These are phyloP conservation scores for Talaromyces sp. DNA, from an alignment of 2,329 filamentous ascomycete species.

Conservation along the genomic window DNA sequence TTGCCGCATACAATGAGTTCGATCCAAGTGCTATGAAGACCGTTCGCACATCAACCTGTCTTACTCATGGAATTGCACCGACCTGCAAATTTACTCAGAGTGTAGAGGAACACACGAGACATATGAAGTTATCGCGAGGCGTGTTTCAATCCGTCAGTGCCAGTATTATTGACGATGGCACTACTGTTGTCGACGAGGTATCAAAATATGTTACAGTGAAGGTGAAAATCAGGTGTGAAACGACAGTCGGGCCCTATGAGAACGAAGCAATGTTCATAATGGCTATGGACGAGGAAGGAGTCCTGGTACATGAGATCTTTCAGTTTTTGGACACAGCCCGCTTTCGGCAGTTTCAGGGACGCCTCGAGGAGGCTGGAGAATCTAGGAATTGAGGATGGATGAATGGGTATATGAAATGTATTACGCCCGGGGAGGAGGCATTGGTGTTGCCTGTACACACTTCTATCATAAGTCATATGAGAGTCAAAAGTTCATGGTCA, in stretches of 20 bases:
- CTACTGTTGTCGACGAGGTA: background rate
- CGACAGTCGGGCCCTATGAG: background rate
- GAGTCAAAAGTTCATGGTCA: no score
- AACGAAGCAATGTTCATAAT: background rate
- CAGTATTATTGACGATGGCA: background rate
- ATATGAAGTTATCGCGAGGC: background rate
- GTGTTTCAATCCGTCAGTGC: background rate
- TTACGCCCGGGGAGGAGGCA: background rate
- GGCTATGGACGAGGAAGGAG: background rate
- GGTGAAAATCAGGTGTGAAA: background rate
- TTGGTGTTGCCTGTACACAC: background rate
- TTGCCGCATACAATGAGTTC: background rate
- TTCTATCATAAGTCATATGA: background rate
- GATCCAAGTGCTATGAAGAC: background rate
- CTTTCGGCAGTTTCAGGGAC: background rate
- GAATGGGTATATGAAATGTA: background rate
- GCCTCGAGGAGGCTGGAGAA: background rate
- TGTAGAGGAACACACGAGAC: background rate
- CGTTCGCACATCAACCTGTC: background rate
- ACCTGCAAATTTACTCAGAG: background rate
- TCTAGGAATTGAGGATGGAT: background rate
- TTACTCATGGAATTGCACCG: background rate
- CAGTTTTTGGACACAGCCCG: background rate
- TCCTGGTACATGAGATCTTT: background rate
- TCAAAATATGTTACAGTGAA: background rate